phyloP scores from a whole-genome alignment of 306 rosid genomes.

The Dryas drummondii region DNA sequence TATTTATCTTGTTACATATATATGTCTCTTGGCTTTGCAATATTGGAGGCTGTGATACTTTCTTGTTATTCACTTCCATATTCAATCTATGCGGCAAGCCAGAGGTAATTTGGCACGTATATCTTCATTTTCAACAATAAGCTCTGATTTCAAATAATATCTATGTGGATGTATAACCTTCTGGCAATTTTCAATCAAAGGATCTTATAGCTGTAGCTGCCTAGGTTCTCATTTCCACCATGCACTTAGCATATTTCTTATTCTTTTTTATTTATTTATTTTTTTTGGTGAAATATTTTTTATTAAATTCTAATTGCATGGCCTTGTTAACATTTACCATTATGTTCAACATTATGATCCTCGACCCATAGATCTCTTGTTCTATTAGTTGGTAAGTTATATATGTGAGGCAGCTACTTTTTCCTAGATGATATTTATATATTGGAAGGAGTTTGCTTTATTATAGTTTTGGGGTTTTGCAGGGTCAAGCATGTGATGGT shows the following conservation, averaged over 20 bases:
- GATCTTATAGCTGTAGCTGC: neutral
- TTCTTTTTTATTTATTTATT: neutral
- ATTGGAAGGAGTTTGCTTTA: constrained; percentile 24
- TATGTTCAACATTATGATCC: neutral
- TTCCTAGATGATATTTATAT: neutral
- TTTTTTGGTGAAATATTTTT: too few species aligned
- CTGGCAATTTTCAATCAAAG: neutral
- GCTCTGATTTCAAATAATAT: constrained; percentile 13
- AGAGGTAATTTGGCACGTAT: constrained; percentile 52
- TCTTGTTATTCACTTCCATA: constrained; percentile 91
- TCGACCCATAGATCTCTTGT: neutral
- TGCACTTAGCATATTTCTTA: neutral
- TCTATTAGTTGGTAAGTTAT: neutral
- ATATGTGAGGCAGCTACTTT: neutral
- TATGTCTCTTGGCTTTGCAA: constrained; percentile 91
- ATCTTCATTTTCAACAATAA: constrained; percentile 7
- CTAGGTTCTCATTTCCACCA: neutral
- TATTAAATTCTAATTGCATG: too few species aligned
- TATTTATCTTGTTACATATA: too few species aligned
- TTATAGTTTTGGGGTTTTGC: constrained; percentile 35
- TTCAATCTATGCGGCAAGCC: constrained; percentile 72
- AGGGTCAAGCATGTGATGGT: constrained; percentile 89
- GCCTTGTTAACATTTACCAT: neutral
- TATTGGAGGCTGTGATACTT: constrained; percentile 76
- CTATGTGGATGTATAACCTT: neutral